A percentile compares a stretch with the other conserved stretches of the same genome.
Evolutionary conservation across 225 moss, liverwort and hornwort genomes (phyloP).

Genomic region (Pseudisothecium myosuroides): DNA sequence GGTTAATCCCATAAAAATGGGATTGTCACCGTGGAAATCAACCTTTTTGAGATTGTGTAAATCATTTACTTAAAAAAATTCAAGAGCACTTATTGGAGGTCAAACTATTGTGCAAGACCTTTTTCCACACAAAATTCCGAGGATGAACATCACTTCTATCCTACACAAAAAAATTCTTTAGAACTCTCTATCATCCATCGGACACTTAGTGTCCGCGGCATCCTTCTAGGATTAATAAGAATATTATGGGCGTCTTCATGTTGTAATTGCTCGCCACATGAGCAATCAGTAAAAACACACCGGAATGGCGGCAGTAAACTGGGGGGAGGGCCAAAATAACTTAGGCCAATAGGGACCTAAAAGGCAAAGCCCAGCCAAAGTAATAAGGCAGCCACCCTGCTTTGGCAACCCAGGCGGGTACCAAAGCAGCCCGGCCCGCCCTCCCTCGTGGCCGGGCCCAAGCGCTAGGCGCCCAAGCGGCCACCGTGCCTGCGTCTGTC

Average conservation of each 20-base stretch:
- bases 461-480: constrained; percentile 28
- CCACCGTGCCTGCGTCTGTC: constrained; percentile 41
- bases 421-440: not conserved
- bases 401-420: not conserved
- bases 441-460: constrained; percentile 22
- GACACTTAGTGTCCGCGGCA: not conserved
- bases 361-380: not conserved
- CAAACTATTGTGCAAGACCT: not conserved
- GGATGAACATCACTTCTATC: not conserved
- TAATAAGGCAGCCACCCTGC: not conserved
- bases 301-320: not conserved
- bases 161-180: not conserved
- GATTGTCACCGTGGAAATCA: fast-evolving
- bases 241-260: not conserved
- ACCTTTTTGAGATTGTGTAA: fast-evolving
- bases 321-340: not conserved
- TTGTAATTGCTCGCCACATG: not conserved
- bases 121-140: not conserved
- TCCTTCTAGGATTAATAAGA: not conserved
- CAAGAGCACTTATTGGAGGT: not conserved
- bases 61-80: not conserved
- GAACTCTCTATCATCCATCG: not conserved
- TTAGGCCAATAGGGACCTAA: not conserved
- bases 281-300: not conserved
- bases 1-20: fast-evolving